Evolutionary conservation across 1,284 basidiomycete genomes (phyloP), one percentile per base, ranked within the genome.

Genomic region (Pseudozyma tsukubaensis): DNA sequence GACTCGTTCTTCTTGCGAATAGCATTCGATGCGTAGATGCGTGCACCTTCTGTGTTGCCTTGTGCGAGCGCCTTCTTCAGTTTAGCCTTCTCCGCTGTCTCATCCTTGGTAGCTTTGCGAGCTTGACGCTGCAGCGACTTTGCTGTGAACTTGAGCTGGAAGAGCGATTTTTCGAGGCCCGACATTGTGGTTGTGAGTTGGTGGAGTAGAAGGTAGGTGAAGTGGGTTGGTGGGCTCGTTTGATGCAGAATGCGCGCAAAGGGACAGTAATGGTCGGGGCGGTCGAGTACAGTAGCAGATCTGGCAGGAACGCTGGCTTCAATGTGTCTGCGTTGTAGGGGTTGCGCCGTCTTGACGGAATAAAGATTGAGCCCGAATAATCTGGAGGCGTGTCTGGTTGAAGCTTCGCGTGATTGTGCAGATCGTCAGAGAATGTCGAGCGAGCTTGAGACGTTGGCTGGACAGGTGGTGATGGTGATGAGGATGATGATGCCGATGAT

Each of bases 1-100:
- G 91, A 87, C 85, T 99, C 97, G 72, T 90, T 94, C 89, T 99
- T 98, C 89, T 99, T 99, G 58, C 97, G 89, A 83, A 99, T 99
- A 47, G 97, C 94, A 83, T 99, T 99, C 48, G 94, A 91, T 14
- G 97, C 97, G 85, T 99, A 99, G 88, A 99, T 99, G 63, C 93
- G 90, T n/a, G 97, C 97, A 48, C 96, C 94, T 71, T 99, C 97
- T 51, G 89, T 93, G 87, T 99, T 99, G 53, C 94, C 94, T 86
- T 99, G 95, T 82, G 94, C 92, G 8, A 99, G 88, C 6, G 97
- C 97, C 95, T 84, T 84, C 54, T 84, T 84, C 18, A 84, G 66
- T 61, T 84, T 84, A 13, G 79, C 80, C 60, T 84, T 82, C 55
- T 84, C 83, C 3, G 67, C 59, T 9, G 65, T 73, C 54, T 84